These are phyloP conservation scores for Kingdonia uniflora DNA, from an alignment of 164 flowering plant genomes.

Conservation along the genomic window DNA sequence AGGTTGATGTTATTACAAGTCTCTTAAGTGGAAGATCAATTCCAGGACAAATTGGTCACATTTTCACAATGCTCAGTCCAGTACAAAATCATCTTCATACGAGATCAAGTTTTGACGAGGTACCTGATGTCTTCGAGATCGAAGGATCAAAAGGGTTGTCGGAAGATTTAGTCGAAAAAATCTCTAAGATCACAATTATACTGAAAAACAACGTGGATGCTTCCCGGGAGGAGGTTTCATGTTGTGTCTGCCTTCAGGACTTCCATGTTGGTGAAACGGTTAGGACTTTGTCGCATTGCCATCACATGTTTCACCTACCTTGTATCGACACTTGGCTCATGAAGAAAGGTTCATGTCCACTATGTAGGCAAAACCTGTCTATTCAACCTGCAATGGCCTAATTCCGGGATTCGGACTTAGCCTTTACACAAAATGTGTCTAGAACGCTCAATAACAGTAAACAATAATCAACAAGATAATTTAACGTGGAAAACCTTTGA, in stretches of 20 bases:
- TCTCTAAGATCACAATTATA: slow-evolving; percentile 54
- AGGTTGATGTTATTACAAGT: slow-evolving; percentile 79
- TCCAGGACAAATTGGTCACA: slow-evolving; percentile 67
- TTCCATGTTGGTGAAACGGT: slow-evolving; percentile 71
- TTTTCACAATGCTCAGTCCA: slow-evolving; percentile 75
- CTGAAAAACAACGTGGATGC: slow-evolving; percentile 35
- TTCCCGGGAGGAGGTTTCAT: slow-evolving; percentile 52
- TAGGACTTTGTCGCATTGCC: slow-evolving; percentile 70
- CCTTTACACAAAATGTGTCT: no score
- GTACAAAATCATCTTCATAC: slow-evolving; percentile 65
- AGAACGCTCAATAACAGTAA: no score
- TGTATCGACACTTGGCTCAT: slow-evolving; percentile 93
- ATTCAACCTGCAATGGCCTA: no score
- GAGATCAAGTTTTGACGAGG: slow-evolving; percentile 54
- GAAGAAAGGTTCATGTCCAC: slow-evolving; percentile 79
- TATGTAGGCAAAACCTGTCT: slow-evolving; percentile 25
- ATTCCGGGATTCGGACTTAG: no score
- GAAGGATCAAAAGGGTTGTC: slow-evolving; percentile 57
- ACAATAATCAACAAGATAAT: no score
- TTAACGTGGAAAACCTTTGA: no score
- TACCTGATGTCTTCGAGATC: slow-evolving; percentile 51
- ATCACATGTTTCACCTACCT: slow-evolving; percentile 80
- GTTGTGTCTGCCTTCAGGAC: slow-evolving; percentile 83
- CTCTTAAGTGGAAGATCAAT: slow-evolving; percentile 75
- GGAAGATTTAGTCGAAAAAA: slow-evolving; percentile 50